Evolutionary conservation across 257 asterid genomes (phyloP).

Genomic region (Capsicum pubescens): DNA sequence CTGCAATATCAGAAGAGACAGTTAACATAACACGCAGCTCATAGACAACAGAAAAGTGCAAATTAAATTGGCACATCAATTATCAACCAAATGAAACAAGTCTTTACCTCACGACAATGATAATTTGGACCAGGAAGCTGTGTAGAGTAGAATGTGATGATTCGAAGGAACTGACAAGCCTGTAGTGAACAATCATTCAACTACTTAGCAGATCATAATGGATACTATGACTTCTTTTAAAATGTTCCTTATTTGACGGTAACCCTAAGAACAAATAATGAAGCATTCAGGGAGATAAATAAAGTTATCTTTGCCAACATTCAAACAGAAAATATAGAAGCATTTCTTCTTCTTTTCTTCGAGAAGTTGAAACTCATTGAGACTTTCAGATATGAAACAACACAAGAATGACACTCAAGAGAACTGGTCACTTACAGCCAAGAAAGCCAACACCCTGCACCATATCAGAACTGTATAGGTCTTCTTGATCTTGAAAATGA

Average conservation of each 20-base stretch:
- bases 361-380: neutral
- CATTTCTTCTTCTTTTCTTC: too few relatives aligned
- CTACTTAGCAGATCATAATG: neutral
- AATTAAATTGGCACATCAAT: neutral
- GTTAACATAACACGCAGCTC: neutral
- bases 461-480: conserved; percentile 92
- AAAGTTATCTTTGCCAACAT: neutral
- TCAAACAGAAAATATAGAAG: neutral
- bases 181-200: conserved; percentile 34
- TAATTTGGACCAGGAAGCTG: conserved; percentile 98
- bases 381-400: neutral
- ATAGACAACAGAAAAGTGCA: conserved; percentile 18
- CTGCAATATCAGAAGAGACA: conserved; percentile 46
- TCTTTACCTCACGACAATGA: conserved; percentile 92
- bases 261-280: neutral
- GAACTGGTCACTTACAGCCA: conserved; percentile 67
- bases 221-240: conserved; percentile 4
- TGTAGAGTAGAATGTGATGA: conserved; percentile 90
- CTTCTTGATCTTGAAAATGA: conserved; percentile 84
- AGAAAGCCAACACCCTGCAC: conserved; percentile 95
- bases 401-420: neutral
- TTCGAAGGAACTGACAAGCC: conserved; percentile 90
- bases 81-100: neutral
- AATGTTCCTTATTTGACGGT: neutral
- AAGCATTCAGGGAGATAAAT: neutral